Percentiles rank a stretch among this genome's conserved stretches.
Evolutionary conservation across 352 stramenopile species (phyloP).

Genomic region (Globisporangium megalacanthum): DNA sequence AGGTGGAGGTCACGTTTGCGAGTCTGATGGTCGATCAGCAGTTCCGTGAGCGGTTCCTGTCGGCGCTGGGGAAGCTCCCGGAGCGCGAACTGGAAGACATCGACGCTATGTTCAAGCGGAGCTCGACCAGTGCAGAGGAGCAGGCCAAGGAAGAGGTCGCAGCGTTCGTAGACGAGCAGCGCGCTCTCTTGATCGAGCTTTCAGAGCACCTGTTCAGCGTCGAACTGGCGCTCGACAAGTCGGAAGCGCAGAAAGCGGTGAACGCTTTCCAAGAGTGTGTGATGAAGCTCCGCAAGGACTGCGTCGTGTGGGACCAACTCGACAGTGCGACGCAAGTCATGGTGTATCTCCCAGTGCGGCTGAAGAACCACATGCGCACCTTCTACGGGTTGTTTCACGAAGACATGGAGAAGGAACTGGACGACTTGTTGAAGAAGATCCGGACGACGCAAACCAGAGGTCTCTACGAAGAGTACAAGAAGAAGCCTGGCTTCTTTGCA

Average conservation of each 20-base stretch:
- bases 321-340: not conserved
- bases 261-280: slow-evolving; percentile 3
- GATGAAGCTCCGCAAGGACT: slow-evolving; percentile 12
- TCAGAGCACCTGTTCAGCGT: slow-evolving; percentile 30
- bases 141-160: slow-evolving; percentile 19
- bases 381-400: slow-evolving; percentile 10
- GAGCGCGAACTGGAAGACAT: slow-evolving; percentile 18
- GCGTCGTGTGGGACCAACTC: slow-evolving; percentile 3
- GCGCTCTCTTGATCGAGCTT: slow-evolving; percentile 14
- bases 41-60: slow-evolving; percentile 13
- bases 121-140: slow-evolving; percentile 10
- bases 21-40: not conserved
- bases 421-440: slow-evolving; percentile 7
- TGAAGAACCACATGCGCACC: slow-evolving; percentile 8
- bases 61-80: slow-evolving; percentile 18
- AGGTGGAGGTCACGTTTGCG: slow-evolving; percentile 13
- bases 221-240: slow-evolving; percentile 18
- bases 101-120: slow-evolving; percentile 18
- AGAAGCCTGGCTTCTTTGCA: not conserved
- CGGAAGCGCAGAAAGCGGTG: not conserved
- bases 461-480: not conserved
- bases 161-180: slow-evolving; percentile 19
- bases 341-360: slow-evolving; percentile 2
- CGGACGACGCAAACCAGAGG: not conserved
- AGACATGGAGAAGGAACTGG: slow-evolving; percentile 5